Evolutionary conservation across 1,284 basidiomycete genomes (phyloP).

Genomic region (Moesziomyces sp.): DNA sequence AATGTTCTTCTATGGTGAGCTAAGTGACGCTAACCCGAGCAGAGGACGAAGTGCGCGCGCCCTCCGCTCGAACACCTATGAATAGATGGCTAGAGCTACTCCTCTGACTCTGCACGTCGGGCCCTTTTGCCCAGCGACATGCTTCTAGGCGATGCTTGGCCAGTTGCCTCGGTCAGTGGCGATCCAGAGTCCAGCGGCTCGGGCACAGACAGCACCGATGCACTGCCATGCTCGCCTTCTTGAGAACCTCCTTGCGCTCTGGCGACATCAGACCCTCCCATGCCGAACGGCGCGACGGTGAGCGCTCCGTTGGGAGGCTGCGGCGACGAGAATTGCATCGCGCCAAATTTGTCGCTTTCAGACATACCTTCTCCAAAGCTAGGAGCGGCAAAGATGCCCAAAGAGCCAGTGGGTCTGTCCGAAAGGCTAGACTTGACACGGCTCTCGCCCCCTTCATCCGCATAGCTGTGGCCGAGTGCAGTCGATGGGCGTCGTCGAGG

Average conservation of each 20-base stretch:
- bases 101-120: no score
- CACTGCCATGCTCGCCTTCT: slow-evolving; percentile 3
- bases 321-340: slow-evolving; percentile 6
- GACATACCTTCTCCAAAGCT: not conserved
- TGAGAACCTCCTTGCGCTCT: not conserved
- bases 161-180: slow-evolving; percentile 32
- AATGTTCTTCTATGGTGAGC: no score
- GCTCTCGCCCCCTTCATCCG: not conserved
- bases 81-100: no score
- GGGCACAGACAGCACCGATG: slow-evolving; percentile 2
- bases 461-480: slow-evolving; percentile 1
- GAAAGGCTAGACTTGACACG: no score
- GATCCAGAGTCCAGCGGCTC: slow-evolving; percentile 30
- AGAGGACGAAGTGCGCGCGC: no score
- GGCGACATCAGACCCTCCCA: not conserved
- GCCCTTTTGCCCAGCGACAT: not conserved
- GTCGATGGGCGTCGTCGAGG: slow-evolving; percentile 18
- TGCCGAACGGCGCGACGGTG: not conserved
- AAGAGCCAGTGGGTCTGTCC: not conserved
- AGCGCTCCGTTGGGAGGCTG: slow-evolving; percentile 1
- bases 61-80: no score
- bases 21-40: no score
- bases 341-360: not conserved
- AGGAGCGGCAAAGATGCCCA: slow-evolving; percentile 4
- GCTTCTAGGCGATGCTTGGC: slow-evolving; percentile 20